Percentiles rank a stretch among this genome's conserved stretches.
Evolutionary conservation across 306 rosid species (phyloP).

Genomic region (Datisca glomerata): DNA sequence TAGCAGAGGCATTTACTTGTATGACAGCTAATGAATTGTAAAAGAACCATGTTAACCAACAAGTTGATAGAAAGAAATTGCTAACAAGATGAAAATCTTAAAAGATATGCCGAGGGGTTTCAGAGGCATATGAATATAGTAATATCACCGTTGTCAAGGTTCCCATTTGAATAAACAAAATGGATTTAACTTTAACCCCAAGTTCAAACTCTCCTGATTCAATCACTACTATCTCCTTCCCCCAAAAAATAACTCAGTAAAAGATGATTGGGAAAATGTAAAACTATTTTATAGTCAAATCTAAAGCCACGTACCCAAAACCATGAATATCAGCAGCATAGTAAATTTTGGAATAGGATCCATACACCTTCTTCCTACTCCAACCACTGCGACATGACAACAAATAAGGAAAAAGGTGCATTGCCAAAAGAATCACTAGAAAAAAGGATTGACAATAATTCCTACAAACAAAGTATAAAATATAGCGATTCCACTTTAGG

Average conservation of each 20-base stretch:
- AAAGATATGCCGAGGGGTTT: too few species aligned
- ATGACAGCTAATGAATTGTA: slow-evolving; percentile 10
- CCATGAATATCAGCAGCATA: slow-evolving; percentile 37
- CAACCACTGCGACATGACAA: slow-evolving; percentile 24
- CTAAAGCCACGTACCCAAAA: slow-evolving; percentile 35
- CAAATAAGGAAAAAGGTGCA: background rate
- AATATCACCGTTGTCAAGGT: too few species aligned
- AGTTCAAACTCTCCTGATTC: too few species aligned
- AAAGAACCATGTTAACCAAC: slow-evolving; percentile 5
- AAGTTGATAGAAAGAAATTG: background rate
- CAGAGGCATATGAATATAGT: too few species aligned
- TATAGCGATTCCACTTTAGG: too few species aligned
- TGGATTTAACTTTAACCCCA: background rate
- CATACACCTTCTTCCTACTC: slow-evolving; percentile 48
- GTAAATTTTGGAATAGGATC: slow-evolving; percentile 43
- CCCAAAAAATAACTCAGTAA: background rate
- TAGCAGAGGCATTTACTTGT: slow-evolving; percentile 30
- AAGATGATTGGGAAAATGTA: slow-evolving; percentile 1
- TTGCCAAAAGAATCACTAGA: slow-evolving; percentile 4
- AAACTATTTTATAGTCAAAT: background rate
- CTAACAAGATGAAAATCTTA: background rate
- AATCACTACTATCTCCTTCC: too few species aligned
- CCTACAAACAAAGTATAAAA: background rate
- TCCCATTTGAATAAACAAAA: background rate
- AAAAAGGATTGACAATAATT: too few species aligned